These are phyloP conservation scores for Colletotrichum noveboracense DNA, from an alignment of 2,329 filamentous ascomycete species.

Conservation along the genomic window DNA sequence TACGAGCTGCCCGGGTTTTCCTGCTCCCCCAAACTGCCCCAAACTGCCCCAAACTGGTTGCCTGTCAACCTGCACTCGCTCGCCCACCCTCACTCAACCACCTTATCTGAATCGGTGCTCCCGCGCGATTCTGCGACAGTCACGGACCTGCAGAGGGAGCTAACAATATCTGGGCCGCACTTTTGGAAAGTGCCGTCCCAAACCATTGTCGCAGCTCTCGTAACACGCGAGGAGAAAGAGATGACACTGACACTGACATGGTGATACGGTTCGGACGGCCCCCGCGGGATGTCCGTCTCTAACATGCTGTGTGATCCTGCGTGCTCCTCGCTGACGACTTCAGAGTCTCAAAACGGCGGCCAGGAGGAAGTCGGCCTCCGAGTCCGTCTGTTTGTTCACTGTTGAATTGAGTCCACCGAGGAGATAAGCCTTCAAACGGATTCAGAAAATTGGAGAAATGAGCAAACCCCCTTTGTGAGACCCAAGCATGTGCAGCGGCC, in stretches of 20 bases:
- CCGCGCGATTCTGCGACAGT: not conserved
- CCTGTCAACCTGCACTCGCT: not conserved
- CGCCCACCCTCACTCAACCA: not conserved
- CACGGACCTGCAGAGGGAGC: not conserved
- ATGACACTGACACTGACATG: not conserved
- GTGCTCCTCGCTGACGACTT: not conserved
- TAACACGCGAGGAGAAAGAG: not conserved
- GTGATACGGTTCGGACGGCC: not conserved
- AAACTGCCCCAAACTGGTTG: not conserved
- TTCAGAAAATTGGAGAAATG: not conserved
- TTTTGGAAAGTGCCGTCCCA: not conserved
- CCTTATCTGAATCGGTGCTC: not conserved
- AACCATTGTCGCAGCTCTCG: not conserved
- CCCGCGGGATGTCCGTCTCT: not conserved
- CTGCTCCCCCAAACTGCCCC: not conserved
- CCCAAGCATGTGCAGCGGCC: not conserved
- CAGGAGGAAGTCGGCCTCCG: not conserved
- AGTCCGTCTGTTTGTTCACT: not conserved
- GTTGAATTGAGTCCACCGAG: not conserved
- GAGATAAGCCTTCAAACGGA: not conserved
- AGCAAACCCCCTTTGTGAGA: not conserved
- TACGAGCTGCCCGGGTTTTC: not conserved
- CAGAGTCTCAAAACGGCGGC: not conserved
- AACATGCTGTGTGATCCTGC: not conserved
- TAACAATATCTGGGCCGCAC: not conserved